Evolutionary conservation across 345 rosid genomes (phyloP).

Genomic region (Boechera stricta): DNA sequence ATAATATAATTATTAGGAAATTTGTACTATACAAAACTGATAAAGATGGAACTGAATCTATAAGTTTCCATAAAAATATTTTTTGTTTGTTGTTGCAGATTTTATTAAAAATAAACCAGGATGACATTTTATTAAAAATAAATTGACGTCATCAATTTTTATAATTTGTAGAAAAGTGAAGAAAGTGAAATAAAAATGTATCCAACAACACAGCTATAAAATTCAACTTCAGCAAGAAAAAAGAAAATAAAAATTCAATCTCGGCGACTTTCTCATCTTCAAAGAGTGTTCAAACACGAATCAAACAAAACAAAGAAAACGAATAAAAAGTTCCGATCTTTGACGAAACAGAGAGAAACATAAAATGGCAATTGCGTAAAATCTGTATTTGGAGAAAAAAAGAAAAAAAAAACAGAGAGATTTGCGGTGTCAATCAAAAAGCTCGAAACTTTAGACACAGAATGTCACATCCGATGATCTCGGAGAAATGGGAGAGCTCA

Average conservation of each 20-base stretch:
- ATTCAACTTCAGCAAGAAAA: conserved; percentile 8
- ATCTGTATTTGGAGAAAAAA: background rate
- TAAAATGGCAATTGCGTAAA: conserved; percentile 19
- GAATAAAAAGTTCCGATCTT: conserved; percentile 21
- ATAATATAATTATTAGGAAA: too few species aligned
- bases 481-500: conserved; percentile 42
- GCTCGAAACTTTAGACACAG: conserved; percentile 21
- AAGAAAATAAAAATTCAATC: conserved; percentile 3
- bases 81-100: background rate
- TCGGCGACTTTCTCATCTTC: conserved; percentile 39
- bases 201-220: conserved; percentile 26
- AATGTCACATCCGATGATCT: conserved; percentile 41
- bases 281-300: conserved; percentile 41
- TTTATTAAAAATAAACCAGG: background rate
- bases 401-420: conserved; percentile 23
- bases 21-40: background rate
- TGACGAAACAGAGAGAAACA: conserved; percentile 17
- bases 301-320: conserved; percentile 11
- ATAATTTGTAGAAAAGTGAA: conserved; percentile 12
- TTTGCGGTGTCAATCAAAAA: conserved; percentile 18
- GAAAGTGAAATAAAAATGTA: background rate
- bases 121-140: background rate
- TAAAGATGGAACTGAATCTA: background rate
- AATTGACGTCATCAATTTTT: background rate
- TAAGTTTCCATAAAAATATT: background rate